Evolutionary conservation across 2,329 filamentous ascomycete genomes (phyloP), one percentile per base, ranked within the genome.

Genomic region (Aureobasidium vineae): DNA sequence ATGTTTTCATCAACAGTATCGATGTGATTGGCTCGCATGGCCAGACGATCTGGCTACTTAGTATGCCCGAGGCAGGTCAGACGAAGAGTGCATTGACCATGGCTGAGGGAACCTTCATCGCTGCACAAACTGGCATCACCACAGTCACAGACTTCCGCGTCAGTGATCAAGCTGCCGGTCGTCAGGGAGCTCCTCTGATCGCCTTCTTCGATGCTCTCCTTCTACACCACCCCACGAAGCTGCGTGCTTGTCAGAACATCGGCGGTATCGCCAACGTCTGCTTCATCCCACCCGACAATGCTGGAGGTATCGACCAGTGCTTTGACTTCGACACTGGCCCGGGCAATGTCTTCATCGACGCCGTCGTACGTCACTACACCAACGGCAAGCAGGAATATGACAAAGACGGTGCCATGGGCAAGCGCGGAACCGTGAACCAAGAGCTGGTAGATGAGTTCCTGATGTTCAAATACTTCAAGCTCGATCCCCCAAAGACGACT

Each of bases 251-350:
- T 72, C 83, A 87, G 71, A 86, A 87, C 71, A 86, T 88, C 64
- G 84, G 84, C 60, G 84, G 85, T 38, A 85, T 88, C 49, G 83
- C 82, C 36, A 87, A 85, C 69, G 82, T 88, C 28, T 87, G 82
- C 75, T 86, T 87, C 74, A 84, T 86, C 60, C 83, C 83, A 3
- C 80, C 83, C 5, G 78, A 83, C 60, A 73, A 73, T 36, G 72
- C 78, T 23, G 72, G 77, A 36, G 73, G 71, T 38, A 28, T 70
- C 1, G 69, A 72, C 36, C 61, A 67, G 16, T 72, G 63, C 33
- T 75, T 70, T 66, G 74, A 76, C 52, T 76, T 75, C 52, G 76
- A 67, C 61, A 74, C 73, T 26, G 74, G 74, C 7, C 74, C 74
- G 28, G 74, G 74, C 15, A 75, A 75, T 64, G 72, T 75, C 31